phyloP scores from a whole-genome alignment of 345 rosid species.

The Diplotaxis tenuifolia region DNA sequence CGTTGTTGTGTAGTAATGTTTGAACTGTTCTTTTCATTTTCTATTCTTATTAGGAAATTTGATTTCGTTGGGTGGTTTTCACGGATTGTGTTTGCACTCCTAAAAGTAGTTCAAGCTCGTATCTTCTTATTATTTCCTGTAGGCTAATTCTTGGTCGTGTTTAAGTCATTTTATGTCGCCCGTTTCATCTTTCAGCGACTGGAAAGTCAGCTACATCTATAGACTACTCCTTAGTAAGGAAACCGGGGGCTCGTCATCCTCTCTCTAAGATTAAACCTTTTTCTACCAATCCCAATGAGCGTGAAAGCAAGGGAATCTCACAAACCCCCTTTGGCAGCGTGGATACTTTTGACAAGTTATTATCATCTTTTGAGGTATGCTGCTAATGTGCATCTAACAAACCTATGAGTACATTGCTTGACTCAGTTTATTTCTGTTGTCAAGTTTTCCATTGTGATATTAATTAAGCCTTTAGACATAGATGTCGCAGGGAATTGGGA shows the following conservation, averaged over 20 bases:
- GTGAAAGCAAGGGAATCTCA: conserved; percentile 11
- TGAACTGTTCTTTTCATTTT: too few species aligned
- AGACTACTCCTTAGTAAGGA: conserved; percentile 17
- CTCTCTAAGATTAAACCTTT: conserved; percentile 11
- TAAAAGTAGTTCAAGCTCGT: neutral
- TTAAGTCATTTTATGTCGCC: neutral
- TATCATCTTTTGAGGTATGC: conserved; percentile 72
- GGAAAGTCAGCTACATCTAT: conserved; percentile 16
- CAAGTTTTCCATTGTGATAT: conserved; percentile 18
- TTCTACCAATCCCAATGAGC: neutral
- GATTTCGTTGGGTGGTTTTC: neutral
- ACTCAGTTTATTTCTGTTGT: neutral
- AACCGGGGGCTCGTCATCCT: conserved; percentile 1
- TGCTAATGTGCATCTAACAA: conserved; percentile 23
- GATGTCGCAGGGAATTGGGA: conserved; percentile 46
- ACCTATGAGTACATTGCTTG: conserved; percentile 8
- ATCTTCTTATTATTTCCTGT: too few species aligned
- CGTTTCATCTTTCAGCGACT: conserved; percentile 13
- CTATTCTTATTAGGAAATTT: too few species aligned
- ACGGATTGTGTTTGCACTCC: neutral
- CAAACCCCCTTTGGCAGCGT: conserved; percentile 5
- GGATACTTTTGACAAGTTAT: conserved; percentile 31
- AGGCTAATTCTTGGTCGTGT: neutral
- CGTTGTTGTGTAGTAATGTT: neutral
- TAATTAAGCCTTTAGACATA: conserved; percentile 26